Base-by-base conservation (phyloP, 1,139 yeast species). In the Taphrina wiesneri region DNA sequence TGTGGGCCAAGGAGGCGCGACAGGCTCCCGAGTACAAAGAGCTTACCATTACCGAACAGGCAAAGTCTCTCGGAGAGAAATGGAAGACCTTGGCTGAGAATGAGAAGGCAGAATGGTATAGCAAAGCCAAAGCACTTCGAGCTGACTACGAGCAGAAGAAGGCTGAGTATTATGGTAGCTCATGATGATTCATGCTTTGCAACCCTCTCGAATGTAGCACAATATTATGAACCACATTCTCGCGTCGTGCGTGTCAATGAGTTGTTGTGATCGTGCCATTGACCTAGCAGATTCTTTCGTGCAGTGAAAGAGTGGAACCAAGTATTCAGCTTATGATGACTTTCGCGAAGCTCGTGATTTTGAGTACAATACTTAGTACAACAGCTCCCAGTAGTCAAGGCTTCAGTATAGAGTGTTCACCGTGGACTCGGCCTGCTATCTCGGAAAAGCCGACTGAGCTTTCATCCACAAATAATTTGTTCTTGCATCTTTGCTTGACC, bases 131-230 rank as follows among this genome's bases (percentile, higher is more conserved):
- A 6, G 23, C 34, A 21, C 46, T 34, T 17, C 26, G 36, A 3
- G 45, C 26, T 23, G 56, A 32, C 13, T 59, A 59, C 39, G 43
- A 59, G 63, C 25, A 34, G 54, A 51, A 49, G 46, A 59, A 59
- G 63, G 39, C 49, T 15, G 63, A 36, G 13, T 59, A 59, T 34
- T 36, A 32, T 28, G 63, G 56, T 2, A 23, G 51, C n/a, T 45
- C 51, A 9, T 45, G 30, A 45, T 2, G 39, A 34, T 9, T 9
- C 39, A n/a, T n/a, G n/a, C n/a, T n/a, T n/a, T n/a, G n/a, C n/a
- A n/a, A n/a, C n/a, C n/a, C n/a, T n/a, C n/a, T n/a, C n/a, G n/a
- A n/a, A n/a, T n/a, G n/a, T n/a, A n/a, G n/a, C n/a, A n/a, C n/a
- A n/a, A n/a, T n/a, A n/a, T n/a, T n/a, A n/a, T n/a, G n/a, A n/a